Evolutionary conservation across 2,329 filamentous ascomycete species (phyloP).

Genomic region (Monilinia laxa): DNA sequence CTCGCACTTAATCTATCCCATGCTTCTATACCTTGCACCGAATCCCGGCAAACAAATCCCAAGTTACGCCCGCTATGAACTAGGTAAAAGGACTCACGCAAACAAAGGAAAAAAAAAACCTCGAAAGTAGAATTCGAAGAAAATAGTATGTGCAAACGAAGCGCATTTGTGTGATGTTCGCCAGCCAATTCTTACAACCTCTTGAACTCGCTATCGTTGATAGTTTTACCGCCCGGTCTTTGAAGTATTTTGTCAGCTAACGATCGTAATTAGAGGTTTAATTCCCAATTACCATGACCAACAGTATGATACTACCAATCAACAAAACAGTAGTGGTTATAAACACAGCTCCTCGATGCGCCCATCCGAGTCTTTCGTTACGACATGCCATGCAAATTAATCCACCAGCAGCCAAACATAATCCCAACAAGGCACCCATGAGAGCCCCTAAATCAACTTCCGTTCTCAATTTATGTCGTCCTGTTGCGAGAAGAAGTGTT

Average conservation of each 20-base stretch:
- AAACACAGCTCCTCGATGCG: slow-evolving; percentile 48
- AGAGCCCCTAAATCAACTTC: slow-evolving; percentile 74
- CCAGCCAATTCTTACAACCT: neutral
- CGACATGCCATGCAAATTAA: slow-evolving; percentile 59
- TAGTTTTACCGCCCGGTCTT: neutral
- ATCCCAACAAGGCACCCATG: slow-evolving; percentile 64
- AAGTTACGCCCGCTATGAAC: neutral
- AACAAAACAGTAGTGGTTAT: slow-evolving; percentile 48
- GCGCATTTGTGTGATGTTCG: neutral
- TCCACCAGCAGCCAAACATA: slow-evolving; percentile 62
- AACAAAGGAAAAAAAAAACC: neutral
- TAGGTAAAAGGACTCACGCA: neutral
- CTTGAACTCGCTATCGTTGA: neutral
- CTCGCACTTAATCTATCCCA: neutral
- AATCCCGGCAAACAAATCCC: neutral
- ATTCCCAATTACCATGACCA: slow-evolving; percentile 52
- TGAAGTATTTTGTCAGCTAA: neutral
- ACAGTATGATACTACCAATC: slow-evolving; percentile 51
- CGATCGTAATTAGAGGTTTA: slow-evolving; percentile 15
- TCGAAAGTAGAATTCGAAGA: neutral
- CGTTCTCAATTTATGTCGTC: slow-evolving; percentile 63
- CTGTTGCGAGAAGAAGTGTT: slow-evolving; percentile 64
- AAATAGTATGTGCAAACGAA: neutral
- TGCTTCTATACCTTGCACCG: neutral
- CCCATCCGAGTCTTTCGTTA: slow-evolving; percentile 45